A percentile compares a stretch with the other conserved stretches of the same genome.
phyloP scores from a whole-genome alignment of 352 stramenopile genomes.

The Thraustochytrium striatum region DNA sequence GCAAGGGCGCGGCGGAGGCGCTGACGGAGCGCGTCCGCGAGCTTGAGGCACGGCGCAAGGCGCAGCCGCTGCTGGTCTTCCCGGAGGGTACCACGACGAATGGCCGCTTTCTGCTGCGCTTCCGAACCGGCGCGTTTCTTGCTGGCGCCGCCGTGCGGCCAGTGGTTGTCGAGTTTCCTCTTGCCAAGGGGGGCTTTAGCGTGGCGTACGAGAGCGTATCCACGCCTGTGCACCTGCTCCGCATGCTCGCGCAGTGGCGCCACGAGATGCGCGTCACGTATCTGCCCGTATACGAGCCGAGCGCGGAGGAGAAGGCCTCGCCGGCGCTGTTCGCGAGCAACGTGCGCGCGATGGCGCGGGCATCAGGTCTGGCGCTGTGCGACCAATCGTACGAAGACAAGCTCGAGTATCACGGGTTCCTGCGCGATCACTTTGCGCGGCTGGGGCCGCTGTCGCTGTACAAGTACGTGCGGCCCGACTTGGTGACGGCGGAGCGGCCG shows the following conservation, averaged over 20 bases:
- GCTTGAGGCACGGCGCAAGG: neutral
- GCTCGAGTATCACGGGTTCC: slow-evolving; percentile 13
- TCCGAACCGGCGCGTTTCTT: slow-evolving; percentile 52
- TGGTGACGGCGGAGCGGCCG: too few species aligned
- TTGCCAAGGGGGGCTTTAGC: slow-evolving; percentile 3
- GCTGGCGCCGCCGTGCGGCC: slow-evolving; percentile 47
- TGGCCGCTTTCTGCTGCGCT: slow-evolving; percentile 46
- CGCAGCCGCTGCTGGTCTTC: slow-evolving; percentile 51
- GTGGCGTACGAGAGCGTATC: slow-evolving; percentile 11
- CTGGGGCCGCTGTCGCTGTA: neutral
- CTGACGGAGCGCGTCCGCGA: neutral
- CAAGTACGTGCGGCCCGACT: slow-evolving; percentile 27
- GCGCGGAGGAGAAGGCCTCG: slow-evolving; percentile 41
- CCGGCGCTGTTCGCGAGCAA: slow-evolving; percentile 48
- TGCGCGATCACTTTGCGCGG: neutral
- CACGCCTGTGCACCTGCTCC: neutral
- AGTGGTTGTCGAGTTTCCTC: slow-evolving; percentile 48
- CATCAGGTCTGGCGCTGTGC: slow-evolving; percentile 38
- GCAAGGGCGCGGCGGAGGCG: neutral
- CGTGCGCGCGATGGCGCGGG: slow-evolving; percentile 49
- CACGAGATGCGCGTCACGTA: slow-evolving; percentile 48
- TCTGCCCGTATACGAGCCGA: slow-evolving; percentile 42
- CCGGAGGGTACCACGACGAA: slow-evolving; percentile 54
- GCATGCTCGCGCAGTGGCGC: slow-evolving; percentile 35
- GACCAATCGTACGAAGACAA: slow-evolving; percentile 44